A percentile compares a stretch with the other conserved stretches of the same genome.
These are phyloP conservation scores for Trametes meyenii DNA, from an alignment of 768 basidiomycete species.

Conservation along the genomic window DNA sequence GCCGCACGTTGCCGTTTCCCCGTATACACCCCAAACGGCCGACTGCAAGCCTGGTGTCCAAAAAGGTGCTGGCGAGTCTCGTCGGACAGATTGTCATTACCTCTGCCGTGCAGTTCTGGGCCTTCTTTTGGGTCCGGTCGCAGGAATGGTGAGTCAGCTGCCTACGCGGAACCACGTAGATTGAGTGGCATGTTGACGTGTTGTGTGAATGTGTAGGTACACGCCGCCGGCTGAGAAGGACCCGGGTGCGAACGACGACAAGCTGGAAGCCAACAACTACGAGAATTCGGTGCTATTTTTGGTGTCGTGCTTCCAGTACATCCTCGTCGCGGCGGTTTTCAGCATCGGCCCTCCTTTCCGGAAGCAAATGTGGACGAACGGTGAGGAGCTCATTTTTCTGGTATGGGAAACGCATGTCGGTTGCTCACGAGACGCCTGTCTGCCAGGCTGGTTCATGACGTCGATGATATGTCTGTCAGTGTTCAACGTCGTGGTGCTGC, in stretches of 20 bases:
- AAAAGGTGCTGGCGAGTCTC: constrained; percentile 91
- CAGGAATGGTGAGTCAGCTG: constrained; percentile 72
- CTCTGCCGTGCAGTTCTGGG: constrained; percentile 80
- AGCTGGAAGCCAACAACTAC: constrained; percentile 82
- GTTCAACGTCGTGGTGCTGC: constrained; percentile 78
- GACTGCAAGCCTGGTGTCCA: constrained; percentile 93
- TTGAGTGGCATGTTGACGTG: constrained; percentile 9
- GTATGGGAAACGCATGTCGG: neutral
- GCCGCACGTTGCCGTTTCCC: constrained; percentile 87
- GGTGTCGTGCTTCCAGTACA: constrained; percentile 98
- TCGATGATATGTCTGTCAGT: constrained; percentile 67
- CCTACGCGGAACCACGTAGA: neutral
- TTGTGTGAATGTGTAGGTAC: constrained; percentile 58
- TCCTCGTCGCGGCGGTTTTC: constrained; percentile 95
- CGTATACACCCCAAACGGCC: constrained; percentile 88
- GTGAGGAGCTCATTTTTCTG: constrained; percentile 46
- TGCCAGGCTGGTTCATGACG: constrained; percentile 69
- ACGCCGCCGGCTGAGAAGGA: constrained; percentile 57
- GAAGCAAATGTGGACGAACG: constrained; percentile 93
- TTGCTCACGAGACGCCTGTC: neutral
- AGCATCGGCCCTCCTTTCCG: constrained; percentile 98
- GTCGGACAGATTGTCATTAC: constrained; percentile 92
- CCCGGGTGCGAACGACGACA: constrained; percentile 53
- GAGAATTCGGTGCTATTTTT: constrained; percentile 94
- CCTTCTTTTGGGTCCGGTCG: constrained; percentile 83